Conservation (phyloP, 176 grass and related monocot genomes). For the Neostapfia colusana region DNA sequence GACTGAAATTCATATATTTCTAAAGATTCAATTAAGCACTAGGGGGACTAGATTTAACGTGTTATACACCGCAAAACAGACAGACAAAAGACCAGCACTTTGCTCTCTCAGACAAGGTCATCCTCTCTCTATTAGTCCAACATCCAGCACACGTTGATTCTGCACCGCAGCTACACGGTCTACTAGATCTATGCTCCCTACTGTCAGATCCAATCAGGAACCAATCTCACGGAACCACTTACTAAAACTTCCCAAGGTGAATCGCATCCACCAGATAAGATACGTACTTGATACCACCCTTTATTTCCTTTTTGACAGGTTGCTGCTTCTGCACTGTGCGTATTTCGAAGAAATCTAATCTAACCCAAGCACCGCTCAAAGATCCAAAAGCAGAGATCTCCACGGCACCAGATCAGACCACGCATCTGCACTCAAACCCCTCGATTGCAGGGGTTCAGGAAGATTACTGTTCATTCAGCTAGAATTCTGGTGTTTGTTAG, state of each 20-base stretch:
- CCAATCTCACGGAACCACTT: not conserved
- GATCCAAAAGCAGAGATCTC: constrained; percentile 37
- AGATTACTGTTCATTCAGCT: not conserved
- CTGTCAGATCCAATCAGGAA: not conserved
- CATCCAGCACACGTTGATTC: not conserved
- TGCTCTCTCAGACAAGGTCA: not conserved
- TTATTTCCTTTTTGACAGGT: not conserved
- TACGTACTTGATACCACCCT: not conserved
- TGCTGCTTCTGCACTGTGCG: not conserved
- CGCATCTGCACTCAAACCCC: not conserved
- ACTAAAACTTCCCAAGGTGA: not conserved
- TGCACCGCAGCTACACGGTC: not conserved
- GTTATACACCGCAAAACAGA: not conserved
- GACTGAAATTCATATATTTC: not conserved
- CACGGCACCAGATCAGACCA: constrained; percentile 44
- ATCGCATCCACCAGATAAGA: not conserved
- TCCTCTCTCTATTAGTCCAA: not conserved
- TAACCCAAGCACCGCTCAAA: constrained; percentile 35
- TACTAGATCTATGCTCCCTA: constrained; percentile 8
- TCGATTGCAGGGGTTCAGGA: not conserved
- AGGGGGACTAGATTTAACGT: constrained; percentile 7
- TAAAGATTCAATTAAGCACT: not conserved
- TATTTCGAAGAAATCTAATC: not conserved
- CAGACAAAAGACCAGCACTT: not conserved
- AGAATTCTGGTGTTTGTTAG: not conserved